Base-by-base conservation (phyloP, 352 stramenopile species). In the Phytophthora aleatoria region DNA sequence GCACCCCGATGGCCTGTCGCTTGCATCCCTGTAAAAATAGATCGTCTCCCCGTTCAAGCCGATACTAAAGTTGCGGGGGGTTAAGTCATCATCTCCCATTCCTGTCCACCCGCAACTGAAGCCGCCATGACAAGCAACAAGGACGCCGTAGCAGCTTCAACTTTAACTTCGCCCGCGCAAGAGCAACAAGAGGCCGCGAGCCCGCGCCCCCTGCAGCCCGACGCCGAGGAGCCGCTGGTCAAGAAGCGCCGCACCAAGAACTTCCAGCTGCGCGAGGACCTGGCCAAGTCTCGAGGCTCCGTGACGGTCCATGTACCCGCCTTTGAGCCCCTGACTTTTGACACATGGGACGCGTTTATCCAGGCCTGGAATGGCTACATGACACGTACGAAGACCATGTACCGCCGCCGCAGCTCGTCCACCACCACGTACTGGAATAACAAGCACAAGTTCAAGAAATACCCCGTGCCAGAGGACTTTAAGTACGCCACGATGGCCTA, bases 181-280 rank as follows among this genome's bases (percentile, higher is more conserved):
- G 31, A 43, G 35, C 35, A 41, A 9, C 56, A 38, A 43, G 35
- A 43, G 31, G 4, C 24, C 8, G 31, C 39, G 13, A 36, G 35
- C 16, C 13, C 48, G 27, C 43, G 27, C 16, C 15, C 48, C 7
- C n/a, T 68, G 12, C 45, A 57, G 28, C 26, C 52, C 10, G 50
- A 68, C 41, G 48, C 41, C 20, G 38, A 50, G 7, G 56, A 63
- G 20, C 68, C 63, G 27, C 58, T 81, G 8, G 81, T 93, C 10
- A 91, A 94, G 76, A 94, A 92, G 61, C 79, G 85, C 4, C 83
- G 81, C 41, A 94, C 85, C 15, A 94, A 94, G 69, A 91, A 94
- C 73, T 94, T 79, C 62, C 82, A 91, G 57, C 72, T 83, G 71
- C 81, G 85, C 35, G 85, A 94, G 61, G 76, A 92, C 48, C 74